Evolutionary conservation across 1,284 basidiomycete genomes (phyloP), one percentile per base, ranked within the genome.

Genomic region (Farysia itapuensis): DNA sequence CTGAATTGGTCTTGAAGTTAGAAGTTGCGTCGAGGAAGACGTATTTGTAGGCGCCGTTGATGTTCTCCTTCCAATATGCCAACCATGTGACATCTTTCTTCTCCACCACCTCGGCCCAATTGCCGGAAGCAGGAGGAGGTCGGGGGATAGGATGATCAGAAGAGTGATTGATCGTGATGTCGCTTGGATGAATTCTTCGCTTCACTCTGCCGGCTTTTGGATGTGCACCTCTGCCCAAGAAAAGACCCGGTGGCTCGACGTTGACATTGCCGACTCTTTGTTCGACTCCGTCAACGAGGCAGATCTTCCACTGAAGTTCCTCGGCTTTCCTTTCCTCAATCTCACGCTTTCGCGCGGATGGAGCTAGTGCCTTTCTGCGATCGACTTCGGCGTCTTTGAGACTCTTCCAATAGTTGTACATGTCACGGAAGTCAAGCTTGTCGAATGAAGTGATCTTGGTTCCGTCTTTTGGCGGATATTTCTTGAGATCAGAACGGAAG

Each of bases 251-350:
- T 74, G 95, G 95, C 82, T 99, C 95, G 38, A 97, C 86, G 64
- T 92, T 85, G 81, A 98, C 97, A 80, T 98, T 98, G 44, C 95
- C 95, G 40, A 96, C 85, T 78, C 95, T 96, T 80, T 99, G 95
- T 79, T 92, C 93, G 42, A 92, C 85, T 18, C 93, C 94, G 72
- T 99, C 92, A 32, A 99, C 85, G 13, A 86, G 70, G 77, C 94
- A 97, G 26, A 83, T 83, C 33, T 85, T 86, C 78, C 91, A 97
- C 54, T 87, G 87, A 36, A 83, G 85, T 78, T 98, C 95, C 43
- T 86, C 84, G 44, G 92, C 89, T 78, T 88, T 92, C 44, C 83
- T 83, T 58, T 87, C 87, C 80, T 96, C 96, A 33, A 85, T 77
- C 65, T 88, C 86, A 11, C 84, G 69, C 43, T 74, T 74, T 20